Evolutionary conservation across 495 filamentous ascomycete genomes (phyloP).

Genomic region (Glarea lozoyensis): DNA sequence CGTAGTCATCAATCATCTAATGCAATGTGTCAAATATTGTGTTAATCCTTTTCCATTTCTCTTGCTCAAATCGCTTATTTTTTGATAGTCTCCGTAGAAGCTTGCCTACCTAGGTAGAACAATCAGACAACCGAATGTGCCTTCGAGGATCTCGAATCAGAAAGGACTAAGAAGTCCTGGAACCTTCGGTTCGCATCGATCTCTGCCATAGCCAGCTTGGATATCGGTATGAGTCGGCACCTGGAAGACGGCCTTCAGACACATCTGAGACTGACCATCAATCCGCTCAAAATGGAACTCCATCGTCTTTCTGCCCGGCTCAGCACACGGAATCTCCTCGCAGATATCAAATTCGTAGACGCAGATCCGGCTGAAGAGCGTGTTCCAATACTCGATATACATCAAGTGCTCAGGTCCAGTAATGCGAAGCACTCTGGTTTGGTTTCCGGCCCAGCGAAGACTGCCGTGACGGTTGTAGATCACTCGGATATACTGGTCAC

Average conservation of each 20-base stretch:
- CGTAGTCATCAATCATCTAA: too few species aligned
- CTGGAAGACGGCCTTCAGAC: neutral
- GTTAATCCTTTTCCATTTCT: too few species aligned
- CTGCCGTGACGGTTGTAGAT: neutral
- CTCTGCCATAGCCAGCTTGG: neutral
- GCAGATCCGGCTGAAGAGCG: neutral
- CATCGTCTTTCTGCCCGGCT: neutral
- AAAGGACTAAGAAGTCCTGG: too few species aligned
- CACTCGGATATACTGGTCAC: neutral
- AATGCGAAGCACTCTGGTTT: neutral
- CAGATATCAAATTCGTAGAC: neutral
- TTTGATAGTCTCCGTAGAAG: too few species aligned
- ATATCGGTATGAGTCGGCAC: neutral
- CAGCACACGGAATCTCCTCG: neutral
- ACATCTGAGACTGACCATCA: slow-evolving; percentile 3
- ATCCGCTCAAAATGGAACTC: slow-evolving; percentile 2
- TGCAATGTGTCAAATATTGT: too few species aligned
- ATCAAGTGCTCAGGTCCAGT: neutral
- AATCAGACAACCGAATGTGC: too few species aligned
- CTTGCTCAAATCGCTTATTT: too few species aligned
- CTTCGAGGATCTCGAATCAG: too few species aligned
- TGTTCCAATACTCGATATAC: neutral
- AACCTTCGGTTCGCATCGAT: neutral
- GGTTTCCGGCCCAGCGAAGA: neutral
- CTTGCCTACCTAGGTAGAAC: too few species aligned